Evolutionary conservation across 2,329 filamentous ascomycete species (phyloP), one percentile per base, ranked within the genome.

Genomic region (Fusarium caatingaense): DNA sequence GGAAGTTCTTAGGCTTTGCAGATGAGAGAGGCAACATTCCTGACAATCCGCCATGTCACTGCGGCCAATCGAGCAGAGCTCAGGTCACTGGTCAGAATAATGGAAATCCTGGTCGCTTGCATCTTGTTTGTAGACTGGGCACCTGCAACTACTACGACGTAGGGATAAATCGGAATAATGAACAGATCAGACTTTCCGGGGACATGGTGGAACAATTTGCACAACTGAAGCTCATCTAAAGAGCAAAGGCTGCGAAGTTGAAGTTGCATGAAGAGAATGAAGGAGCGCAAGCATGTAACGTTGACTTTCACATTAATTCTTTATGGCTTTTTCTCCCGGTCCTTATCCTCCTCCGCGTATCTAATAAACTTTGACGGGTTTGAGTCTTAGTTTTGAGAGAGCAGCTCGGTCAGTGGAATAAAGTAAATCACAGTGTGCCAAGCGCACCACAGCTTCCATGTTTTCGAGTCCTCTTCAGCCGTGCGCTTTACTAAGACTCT

Each of bases 51-150:
- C 10, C 3, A 7, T 56, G 30, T 13, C 2, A 28, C 7, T 56
- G 42, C 13, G 53, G 42, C 30, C 2, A 28, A 5, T 56, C 30
- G 4, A 56, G 53, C n/a, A 56, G 40, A 13, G 2, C 23, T 56
- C 30, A 56, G 12, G 15, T 20, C 6, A 21, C 42, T 23, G 42
- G 53, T 21, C 6, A 12, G 6, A 28, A 28, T 8, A 47, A 5
- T 18, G 2, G 4, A 21, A 28, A 13, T 3, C 42, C 42, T 28
- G 30, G 53, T 18, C 4, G 42, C 2, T 28, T 23, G 12, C 42
- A 56, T 47, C n/a, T 5, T 47, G 42, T 56, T 13, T 47, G 53
- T 21, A 56, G 53, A 40, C 16, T 56, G 30, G 53, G 53, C 8
- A 37, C 23, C 12, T 56, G 42, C 7, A 5, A 20, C 30, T 47